phyloP scores from a whole-genome alignment of 2,329 filamentous ascomycete species.

The Botryotinia globosa region DNA sequence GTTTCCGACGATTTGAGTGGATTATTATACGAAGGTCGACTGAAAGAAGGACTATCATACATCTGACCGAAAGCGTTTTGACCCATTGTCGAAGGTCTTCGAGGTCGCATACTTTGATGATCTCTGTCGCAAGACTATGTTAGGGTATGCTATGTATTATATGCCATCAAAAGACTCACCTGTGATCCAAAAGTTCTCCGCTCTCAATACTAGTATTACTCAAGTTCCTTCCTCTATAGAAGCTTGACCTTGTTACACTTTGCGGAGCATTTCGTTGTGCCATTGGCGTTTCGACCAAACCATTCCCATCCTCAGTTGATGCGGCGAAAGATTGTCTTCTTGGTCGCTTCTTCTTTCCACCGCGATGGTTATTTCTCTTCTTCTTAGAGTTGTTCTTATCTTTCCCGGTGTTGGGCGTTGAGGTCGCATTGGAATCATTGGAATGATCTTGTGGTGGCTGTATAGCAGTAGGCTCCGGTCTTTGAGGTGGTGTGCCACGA shows the following conservation, averaged over 20 bases:
- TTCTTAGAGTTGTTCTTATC: slow-evolving; percentile 41
- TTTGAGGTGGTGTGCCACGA: slow-evolving; percentile 19
- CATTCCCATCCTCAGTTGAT: slow-evolving; percentile 49
- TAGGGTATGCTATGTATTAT: slow-evolving; percentile 22
- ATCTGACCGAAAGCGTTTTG: slow-evolving; percentile 40
- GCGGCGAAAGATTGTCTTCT: slow-evolving; percentile 79
- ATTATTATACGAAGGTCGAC: slow-evolving; percentile 36
- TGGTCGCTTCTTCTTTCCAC: slow-evolving; percentile 72
- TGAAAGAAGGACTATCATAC: slow-evolving; percentile 38
- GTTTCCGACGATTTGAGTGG: slow-evolving; percentile 35
- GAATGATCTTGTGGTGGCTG: slow-evolving; percentile 25
- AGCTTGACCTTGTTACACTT: slow-evolving; percentile 39
- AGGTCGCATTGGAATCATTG: slow-evolving; percentile 24
- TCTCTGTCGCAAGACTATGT: slow-evolving; percentile 34
- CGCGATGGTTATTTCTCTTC: slow-evolving; percentile 73
- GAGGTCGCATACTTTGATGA: slow-evolving; percentile 55
- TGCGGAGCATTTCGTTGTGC: slow-evolving; percentile 38
- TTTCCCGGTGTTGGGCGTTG: slow-evolving; percentile 24
- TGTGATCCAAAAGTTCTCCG: slow-evolving; percentile 81
- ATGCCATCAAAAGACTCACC: slow-evolving; percentile 47
- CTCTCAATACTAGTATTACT: slow-evolving; percentile 90
- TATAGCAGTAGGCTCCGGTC: slow-evolving; percentile 33
- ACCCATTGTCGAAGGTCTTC: slow-evolving; percentile 53
- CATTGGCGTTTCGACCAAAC: slow-evolving; percentile 38
- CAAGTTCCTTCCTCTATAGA: slow-evolving; percentile 57